A percentile compares a stretch with the other conserved stretches of the same genome.
Evolutionary conservation across 345 rosid genomes (phyloP).

Genomic region (Camelina sativa): DNA sequence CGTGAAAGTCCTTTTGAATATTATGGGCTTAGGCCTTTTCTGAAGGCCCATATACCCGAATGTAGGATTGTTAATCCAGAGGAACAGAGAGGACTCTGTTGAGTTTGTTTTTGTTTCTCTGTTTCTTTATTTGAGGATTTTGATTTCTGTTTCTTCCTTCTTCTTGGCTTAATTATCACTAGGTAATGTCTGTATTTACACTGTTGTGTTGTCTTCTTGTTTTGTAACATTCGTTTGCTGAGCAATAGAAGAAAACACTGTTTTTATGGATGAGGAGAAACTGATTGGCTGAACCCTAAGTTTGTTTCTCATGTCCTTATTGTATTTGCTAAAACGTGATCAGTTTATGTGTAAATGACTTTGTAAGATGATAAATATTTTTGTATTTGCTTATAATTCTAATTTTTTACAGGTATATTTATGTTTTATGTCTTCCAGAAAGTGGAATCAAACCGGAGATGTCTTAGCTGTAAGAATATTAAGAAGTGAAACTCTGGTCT

Average conservation of each 20-base stretch:
- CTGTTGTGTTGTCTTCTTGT: neutral
- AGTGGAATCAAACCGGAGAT: constrained; percentile 20
- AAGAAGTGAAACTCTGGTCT: constrained; percentile 80
- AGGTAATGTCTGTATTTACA: neutral
- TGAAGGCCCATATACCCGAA: neutral
- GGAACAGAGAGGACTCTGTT: neutral
- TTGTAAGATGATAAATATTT: neutral
- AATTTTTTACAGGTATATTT: neutral
- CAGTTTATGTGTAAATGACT: neutral
- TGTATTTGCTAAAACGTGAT: neutral
- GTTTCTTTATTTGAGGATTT: neutral
- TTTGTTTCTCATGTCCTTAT: neutral
- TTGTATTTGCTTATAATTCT: neutral
- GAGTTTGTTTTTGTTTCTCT: neutral
- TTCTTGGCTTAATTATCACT: neutral
- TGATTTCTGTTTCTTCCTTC: neutral
- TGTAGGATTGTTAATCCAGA: neutral
- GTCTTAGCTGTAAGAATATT: constrained; percentile 56
- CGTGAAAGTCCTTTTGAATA: no score
- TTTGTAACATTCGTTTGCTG: neutral
- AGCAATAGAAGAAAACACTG: neutral
- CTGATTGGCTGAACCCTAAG: neutral
- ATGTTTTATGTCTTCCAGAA: neutral
- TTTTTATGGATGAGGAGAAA: neutral
- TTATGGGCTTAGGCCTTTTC: neutral